Percentiles rank a stretch among this genome's conserved stretches.
Conservation (phyloP, 164 flowering plant species). For the Kalanchoe fedtschenkoi region DNA sequence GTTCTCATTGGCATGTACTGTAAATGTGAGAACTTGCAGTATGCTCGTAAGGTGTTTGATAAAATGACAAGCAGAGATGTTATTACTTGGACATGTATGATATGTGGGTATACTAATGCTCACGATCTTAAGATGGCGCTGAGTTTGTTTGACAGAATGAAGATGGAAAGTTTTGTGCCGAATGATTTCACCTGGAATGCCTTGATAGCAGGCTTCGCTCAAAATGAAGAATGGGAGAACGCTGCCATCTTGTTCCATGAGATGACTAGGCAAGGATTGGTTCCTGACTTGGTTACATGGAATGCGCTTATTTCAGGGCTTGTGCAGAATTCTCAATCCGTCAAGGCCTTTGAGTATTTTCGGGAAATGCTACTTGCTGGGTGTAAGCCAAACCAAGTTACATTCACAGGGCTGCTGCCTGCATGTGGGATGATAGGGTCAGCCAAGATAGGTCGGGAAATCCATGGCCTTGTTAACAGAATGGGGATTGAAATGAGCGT, state of each 20-base stretch:
- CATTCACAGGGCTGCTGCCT: slow-evolving; percentile 53
- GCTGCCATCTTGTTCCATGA: slow-evolving; percentile 16
- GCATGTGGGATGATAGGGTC: slow-evolving; percentile 37
- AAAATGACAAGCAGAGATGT: slow-evolving; percentile 35
- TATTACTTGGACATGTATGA: slow-evolving; percentile 62
- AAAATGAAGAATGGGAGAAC: slow-evolving; percentile 27
- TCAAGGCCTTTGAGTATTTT: slow-evolving; percentile 40
- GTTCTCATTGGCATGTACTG: slow-evolving; percentile 52
- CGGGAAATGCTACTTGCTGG: slow-evolving; percentile 37
- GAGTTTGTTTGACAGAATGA: slow-evolving; percentile 36
- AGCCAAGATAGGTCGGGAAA: slow-evolving; percentile 32
- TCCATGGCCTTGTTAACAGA: slow-evolving; percentile 45
- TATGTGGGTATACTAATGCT: slow-evolving; percentile 37
- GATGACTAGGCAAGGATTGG: slow-evolving; percentile 43
- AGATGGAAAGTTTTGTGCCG: slow-evolving; percentile 37
- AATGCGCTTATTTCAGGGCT: slow-evolving; percentile 29
- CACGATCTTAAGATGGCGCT: slow-evolving; percentile 23
- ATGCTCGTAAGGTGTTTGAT: slow-evolving; percentile 47
- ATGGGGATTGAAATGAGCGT: slow-evolving; percentile 29
- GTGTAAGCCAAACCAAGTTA: slow-evolving; percentile 43
- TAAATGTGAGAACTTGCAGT: slow-evolving; percentile 34
- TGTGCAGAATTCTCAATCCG: slow-evolving; percentile 22
- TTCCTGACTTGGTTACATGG: slow-evolving; percentile 41
- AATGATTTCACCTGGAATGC: slow-evolving; percentile 66
- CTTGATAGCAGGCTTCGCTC: slow-evolving; percentile 32